Base-by-base conservation (phyloP, 257 asterid species). In the Jaltomata sinuosa region DNA sequence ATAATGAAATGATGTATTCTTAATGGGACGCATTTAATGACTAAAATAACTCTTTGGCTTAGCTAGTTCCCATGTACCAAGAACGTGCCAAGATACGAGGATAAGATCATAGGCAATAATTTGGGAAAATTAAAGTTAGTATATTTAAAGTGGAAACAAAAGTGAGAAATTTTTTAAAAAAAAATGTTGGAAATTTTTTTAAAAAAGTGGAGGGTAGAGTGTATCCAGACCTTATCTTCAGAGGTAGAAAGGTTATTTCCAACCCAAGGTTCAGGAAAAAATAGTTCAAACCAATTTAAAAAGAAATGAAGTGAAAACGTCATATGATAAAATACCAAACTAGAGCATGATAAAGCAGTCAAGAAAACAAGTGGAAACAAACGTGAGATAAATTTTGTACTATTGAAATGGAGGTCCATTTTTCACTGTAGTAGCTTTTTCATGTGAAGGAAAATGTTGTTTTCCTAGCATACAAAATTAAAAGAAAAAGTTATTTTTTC, bases 1-100 rank as follows among this genome's bases (percentile, higher is more conserved):
- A 9, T 31, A 64, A 29, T 64, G 40, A 64, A 76, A 67, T 76
- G 81, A 47, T 47, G 2, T 27, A 49, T 49, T 77, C 18, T 49
- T 15, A 77, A 49, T 57, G 77, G 45, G 61, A 49, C 9, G 42
- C 8, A 52, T 68, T 38, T 36, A 84, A 83, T 87, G 85, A 59
- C 87, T 65, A 87, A n/a, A 84, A 85, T 0, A 81, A 54, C 78
- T 88, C 84, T 84, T 50, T 14, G 61, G 84, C 50, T n/a, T 76
- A 47, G 81, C 62, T 49, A 77, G 42, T 27, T 29, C 55, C 81
- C 42, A 77, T 49, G 81, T 77, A 16, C 29, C 27, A 27, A 29
- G 62, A 77, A 77, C 62, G 22, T 49, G 61, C 38, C 29, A 49
- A 76, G 45, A 76, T 16, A 49, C 81, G 45, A 76, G 27, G 45